Percentiles rank a stretch among this genome's conserved stretches.
Conservation (phyloP, 2,329 filamentous ascomycete genomes). For the Niveomyces coronatus region DNA sequence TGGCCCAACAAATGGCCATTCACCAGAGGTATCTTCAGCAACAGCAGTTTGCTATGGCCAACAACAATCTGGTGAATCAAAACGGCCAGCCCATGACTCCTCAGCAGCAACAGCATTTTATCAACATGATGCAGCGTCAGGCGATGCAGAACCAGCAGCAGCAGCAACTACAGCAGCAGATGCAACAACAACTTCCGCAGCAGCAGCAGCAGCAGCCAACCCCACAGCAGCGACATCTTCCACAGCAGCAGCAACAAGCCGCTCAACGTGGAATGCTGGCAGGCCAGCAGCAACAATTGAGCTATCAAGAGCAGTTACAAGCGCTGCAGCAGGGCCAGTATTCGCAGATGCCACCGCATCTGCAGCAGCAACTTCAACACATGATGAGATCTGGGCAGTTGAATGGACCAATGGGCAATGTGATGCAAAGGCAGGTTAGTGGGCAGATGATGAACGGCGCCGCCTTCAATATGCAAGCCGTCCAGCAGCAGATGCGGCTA, state of each 20-base stretch:
- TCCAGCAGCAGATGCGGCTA: constrained; percentile 21
- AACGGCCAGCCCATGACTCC: constrained; percentile 25
- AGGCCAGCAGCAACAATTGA: constrained; percentile 30
- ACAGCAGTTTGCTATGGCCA: constrained; percentile 26
- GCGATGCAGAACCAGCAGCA: constrained; percentile 17
- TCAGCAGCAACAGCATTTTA: constrained; percentile 28
- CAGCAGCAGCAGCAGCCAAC: constrained; percentile 31
- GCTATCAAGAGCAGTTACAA: constrained; percentile 33
- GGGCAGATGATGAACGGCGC: constrained; percentile 23
- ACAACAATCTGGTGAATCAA: constrained; percentile 15
- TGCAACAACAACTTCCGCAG: constrained; percentile 31
- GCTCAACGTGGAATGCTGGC: constrained; percentile 29
- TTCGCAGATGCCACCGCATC: constrained; percentile 26
- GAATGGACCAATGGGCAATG: constrained; percentile 26
- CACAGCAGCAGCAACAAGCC: constrained; percentile 16
- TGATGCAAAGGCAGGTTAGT: constrained; percentile 26
- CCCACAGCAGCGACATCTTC: constrained; percentile 25
- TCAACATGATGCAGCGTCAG: constrained; percentile 29
- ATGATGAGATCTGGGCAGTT: constrained; percentile 24
- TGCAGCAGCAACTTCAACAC: constrained; percentile 28
- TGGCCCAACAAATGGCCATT: constrained; percentile 36
- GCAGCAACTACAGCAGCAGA: constrained; percentile 21
- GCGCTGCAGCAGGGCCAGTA: constrained; percentile 28
- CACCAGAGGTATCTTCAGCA: constrained; percentile 37
- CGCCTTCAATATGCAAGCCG: constrained; percentile 19